Conservation (phyloP, 23 red algal genomes). For the Chondrus crispus region DNA sequence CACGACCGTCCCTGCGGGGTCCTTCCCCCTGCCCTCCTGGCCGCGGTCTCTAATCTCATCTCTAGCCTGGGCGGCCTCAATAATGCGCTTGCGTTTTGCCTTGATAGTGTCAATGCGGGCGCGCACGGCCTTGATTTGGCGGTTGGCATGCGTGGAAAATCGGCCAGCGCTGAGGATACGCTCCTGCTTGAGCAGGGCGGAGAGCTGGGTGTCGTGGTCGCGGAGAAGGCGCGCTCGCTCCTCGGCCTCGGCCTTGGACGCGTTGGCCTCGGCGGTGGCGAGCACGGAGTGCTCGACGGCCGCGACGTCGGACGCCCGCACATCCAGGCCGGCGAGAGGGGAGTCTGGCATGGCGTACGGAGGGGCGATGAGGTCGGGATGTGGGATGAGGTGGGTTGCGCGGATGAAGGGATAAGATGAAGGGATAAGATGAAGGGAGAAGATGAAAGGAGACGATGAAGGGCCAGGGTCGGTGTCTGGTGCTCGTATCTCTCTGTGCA, state of each 20-base stretch:
- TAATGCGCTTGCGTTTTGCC: not conserved
- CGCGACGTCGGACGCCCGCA: conserved; percentile 23
- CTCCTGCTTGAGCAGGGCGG: not conserved
- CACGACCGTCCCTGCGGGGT: not conserved
- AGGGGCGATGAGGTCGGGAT: not conserved
- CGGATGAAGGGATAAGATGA: not conserved
- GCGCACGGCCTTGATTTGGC: not conserved
- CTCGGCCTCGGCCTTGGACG: not conserved
- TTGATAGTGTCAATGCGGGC: not conserved
- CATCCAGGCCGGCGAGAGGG: conserved; percentile 24
- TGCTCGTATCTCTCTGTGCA: no score
- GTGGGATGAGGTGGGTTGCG: not conserved
- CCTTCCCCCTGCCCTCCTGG: not conserved
- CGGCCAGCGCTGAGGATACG: not conserved
- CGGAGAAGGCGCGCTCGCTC: not conserved
- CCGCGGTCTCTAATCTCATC: not conserved
- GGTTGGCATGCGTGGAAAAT: conserved; percentile 4
- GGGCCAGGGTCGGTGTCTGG: no score
- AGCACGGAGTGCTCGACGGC: conserved; percentile 33
- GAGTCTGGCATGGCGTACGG: conserved; percentile 54
- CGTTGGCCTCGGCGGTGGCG: conserved; percentile 19
- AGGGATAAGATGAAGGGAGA: no score
- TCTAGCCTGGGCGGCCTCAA: conserved; percentile 23
- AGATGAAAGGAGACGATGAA: no score
- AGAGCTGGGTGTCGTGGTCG: not conserved